phyloP scores from a whole-genome alignment of 306 rosid species.

The apple (Malus domestica) region DNA sequence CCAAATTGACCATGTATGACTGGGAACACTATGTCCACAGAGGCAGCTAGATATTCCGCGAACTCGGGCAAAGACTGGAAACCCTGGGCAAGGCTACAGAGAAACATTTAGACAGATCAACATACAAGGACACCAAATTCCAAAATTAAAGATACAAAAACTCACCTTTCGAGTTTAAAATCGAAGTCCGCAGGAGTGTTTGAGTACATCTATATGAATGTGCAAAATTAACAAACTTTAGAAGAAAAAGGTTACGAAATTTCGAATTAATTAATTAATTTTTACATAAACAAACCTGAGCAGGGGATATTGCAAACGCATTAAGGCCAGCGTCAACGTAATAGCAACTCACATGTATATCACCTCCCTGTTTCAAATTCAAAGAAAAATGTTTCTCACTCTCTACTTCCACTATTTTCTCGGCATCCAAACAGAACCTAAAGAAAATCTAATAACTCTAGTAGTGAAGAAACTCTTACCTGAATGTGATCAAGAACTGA shows the following conservation, averaged over 20 bases:
- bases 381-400: background rate
- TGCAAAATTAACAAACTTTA: background rate
- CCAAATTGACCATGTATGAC: conserved; percentile 93
- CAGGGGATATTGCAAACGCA: conserved; percentile 76
- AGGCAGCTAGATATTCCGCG: conserved; percentile 67
- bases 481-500: conserved; percentile 89
- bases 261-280: background rate
- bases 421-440: conserved; percentile 1
- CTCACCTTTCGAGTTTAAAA: conserved; percentile 84
- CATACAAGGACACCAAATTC: conserved; percentile 1
- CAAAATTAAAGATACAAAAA: background rate
- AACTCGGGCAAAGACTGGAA: conserved; percentile 62
- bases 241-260: background rate
- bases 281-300: conserved; percentile 54
- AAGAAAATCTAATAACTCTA: background rate
- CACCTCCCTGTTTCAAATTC: conserved; percentile 59
- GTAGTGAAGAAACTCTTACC: conserved; percentile 19
- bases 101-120: conserved; percentile 20
- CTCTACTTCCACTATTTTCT: background rate
- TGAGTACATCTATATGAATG: conserved; percentile 67
- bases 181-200: conserved; percentile 97
- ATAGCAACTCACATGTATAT: conserved; percentile 74
- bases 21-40: conserved; percentile 85
- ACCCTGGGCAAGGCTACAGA: conserved; percentile 82
- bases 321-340: conserved; percentile 69